Conservation (phyloP, 2,329 filamentous ascomycete genomes). For the Sporothrix schenckii region DNA sequence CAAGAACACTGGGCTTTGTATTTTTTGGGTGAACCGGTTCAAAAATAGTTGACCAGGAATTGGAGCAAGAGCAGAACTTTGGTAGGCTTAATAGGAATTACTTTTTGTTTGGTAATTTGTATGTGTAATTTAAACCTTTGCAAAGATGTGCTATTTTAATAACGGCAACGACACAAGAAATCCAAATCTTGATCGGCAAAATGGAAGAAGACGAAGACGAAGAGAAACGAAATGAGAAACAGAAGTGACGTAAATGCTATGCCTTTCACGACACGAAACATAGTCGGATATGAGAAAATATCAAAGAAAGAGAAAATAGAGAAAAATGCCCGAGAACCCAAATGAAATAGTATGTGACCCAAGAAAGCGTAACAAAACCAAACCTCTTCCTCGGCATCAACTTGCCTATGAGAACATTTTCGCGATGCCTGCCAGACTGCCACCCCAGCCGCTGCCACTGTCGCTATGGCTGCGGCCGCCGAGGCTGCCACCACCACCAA, state of each 20-base stretch:
- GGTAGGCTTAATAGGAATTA: conserved; percentile 24
- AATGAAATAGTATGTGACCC: neutral
- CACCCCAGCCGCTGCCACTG: conserved; percentile 40
- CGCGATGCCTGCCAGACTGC: conserved; percentile 31
- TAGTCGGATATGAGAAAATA: neutral
- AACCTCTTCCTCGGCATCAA: neutral
- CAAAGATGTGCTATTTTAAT: too few species aligned
- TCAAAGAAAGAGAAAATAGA: neutral
- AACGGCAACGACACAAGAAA: too few species aligned
- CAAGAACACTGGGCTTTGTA: neutral
- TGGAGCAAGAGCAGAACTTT: conserved; percentile 22
- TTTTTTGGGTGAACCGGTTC: conserved; percentile 16
- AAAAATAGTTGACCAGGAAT: conserved; percentile 10
- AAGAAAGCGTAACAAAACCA: neutral
- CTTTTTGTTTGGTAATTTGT: neutral
- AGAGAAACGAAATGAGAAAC: neutral
- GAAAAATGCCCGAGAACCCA: conserved; percentile 6
- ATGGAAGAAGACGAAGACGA: neutral
- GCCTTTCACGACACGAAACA: too few species aligned
- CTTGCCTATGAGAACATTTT: conserved; percentile 31
- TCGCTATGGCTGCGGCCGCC: conserved; percentile 38
- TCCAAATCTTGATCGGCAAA: too few species aligned
- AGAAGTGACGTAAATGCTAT: too few species aligned
- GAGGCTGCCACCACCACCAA: conserved; percentile 39
- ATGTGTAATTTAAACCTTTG: too few species aligned